Base-by-base conservation (phyloP, 1,284 basidiomycete species). In the Meira miltonrushii region DNA sequence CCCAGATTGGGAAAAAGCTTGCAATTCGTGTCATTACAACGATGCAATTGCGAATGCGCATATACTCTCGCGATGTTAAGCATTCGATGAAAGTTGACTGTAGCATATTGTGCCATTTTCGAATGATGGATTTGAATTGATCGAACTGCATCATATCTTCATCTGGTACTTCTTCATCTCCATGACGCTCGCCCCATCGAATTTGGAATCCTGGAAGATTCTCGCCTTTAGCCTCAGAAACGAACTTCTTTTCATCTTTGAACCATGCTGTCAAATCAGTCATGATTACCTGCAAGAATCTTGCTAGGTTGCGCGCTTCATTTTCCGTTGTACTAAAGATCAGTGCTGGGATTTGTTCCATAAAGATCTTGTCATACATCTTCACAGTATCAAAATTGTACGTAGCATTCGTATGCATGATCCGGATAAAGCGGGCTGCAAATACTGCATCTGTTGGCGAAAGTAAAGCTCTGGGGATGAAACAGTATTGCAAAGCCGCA, bases 371-470 rank as follows among this genome's bases (percentile, higher is more conserved):
- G 38, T 87, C 86, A 55, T 95, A 85, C 28, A 94, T 81, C 86
- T 92, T 85, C 10, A 95, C 79, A 0, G 92, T 92, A 37, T 88
- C 86, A 77, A 97, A 97, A 4, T 88, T 87, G 11, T 86, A 85
- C 0, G 92, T 91, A 12, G 90, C 92, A 70, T 89, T 85, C 19
- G 85, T 83, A 72, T 98, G 94, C 54, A 95, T 82, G 7, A 88
- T 83, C 69, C 89, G 88, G 74, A 98, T 87, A 73, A 98, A 89
- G 68, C 90, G 88, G 8, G 90, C 88, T 60, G 92, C 91, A 67
- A 88, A 98, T 57, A 94, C 88, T 10, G 95, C 95, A 78, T 98
- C 95, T 84, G 92, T 90, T 0, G 93, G 92, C 0, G 93, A 94
- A 13, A 97, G 81, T 40, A 95, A 82, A 60, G 89, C 90, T 33